Evolutionary conservation across 2,329 filamentous ascomycete genomes (phyloP).

Genomic region (Pestalotiopsis sp.): DNA sequence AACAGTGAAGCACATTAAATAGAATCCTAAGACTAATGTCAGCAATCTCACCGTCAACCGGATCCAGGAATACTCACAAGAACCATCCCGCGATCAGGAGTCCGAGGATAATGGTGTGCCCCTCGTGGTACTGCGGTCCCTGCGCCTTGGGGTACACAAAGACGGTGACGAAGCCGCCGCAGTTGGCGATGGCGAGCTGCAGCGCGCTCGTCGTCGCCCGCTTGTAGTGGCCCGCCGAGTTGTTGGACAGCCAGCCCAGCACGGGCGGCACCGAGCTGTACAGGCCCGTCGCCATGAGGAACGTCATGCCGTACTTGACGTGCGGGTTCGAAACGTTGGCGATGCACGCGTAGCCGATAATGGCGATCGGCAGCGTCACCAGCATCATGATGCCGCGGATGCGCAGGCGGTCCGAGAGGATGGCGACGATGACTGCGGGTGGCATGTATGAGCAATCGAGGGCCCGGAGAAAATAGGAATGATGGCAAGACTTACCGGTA

Average conservation of each 20-base stretch:
- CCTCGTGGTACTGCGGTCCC: constrained; percentile 59
- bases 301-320: constrained; percentile 66
- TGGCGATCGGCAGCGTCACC: constrained; percentile 63
- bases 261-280: constrained; percentile 66
- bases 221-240: constrained; percentile 71
- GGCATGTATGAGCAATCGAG: no score
- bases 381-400: constrained; percentile 66
- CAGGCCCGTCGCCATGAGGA: constrained; percentile 67
- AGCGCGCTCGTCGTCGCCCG: constrained; percentile 66
- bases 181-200: constrained; percentile 69
- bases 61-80: constrained; percentile 50
- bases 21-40: constrained; percentile 46
- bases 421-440: constrained; percentile 48
- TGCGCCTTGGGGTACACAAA: constrained; percentile 64
- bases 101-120: constrained; percentile 63
- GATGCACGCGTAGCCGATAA: constrained; percentile 67
- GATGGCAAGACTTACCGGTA: constrained; percentile 40
- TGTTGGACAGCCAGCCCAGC: constrained; percentile 69
- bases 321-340: constrained; percentile 54
- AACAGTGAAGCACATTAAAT: constrained; percentile 63
- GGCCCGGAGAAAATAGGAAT: background rate
- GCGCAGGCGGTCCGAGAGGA: constrained; percentile 62
- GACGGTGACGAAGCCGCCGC: constrained; percentile 66
- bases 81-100: constrained; percentile 66
- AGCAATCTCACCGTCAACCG: background rate